Percentiles rank a stretch among this genome's conserved stretches.
Evolutionary conservation across 306 rosid species (phyloP).

Genomic region (Macrotyloma uniflorum): DNA sequence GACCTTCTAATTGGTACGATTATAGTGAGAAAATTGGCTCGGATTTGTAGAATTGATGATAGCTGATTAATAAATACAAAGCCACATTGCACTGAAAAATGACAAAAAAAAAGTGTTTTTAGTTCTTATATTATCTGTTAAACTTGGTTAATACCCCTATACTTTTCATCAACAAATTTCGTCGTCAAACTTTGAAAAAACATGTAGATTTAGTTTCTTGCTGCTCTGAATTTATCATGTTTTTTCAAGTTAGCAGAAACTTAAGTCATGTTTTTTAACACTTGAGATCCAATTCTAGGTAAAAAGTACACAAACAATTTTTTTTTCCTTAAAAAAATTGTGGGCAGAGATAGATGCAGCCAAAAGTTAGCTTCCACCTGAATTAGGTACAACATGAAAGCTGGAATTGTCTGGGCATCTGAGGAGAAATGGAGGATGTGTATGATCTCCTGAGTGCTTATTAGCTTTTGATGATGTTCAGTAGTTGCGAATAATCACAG

Average conservation of each 20-base stretch:
- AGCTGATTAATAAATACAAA: neutral
- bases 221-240: too few relatives aligned
- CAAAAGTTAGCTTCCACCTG: neutral
- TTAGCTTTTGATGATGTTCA: neutral
- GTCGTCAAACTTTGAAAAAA: too few relatives aligned
- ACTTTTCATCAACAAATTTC: too few relatives aligned
- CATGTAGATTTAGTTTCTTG: too few relatives aligned
- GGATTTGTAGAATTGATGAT: neutral
- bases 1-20: neutral
- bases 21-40: neutral
- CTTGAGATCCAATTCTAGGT: too few relatives aligned
- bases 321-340: too few relatives aligned
- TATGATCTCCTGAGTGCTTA: neutral
- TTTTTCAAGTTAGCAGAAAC: too few relatives aligned
- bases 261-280: too few relatives aligned
- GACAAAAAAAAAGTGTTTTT: too few relatives aligned
- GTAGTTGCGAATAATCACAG: constrained; percentile 10
- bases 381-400: constrained; percentile 1
- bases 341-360: constrained; percentile 4
- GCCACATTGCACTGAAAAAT: neutral
- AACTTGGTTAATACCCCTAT: too few relatives aligned
- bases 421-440: neutral
- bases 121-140: too few relatives aligned
- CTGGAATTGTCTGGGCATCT: neutral
- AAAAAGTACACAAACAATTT: neutral